These are phyloP conservation scores for Hypoxylon trugodes DNA, from an alignment of 495 filamentous ascomycete genomes.

Conservation along the genomic window DNA sequence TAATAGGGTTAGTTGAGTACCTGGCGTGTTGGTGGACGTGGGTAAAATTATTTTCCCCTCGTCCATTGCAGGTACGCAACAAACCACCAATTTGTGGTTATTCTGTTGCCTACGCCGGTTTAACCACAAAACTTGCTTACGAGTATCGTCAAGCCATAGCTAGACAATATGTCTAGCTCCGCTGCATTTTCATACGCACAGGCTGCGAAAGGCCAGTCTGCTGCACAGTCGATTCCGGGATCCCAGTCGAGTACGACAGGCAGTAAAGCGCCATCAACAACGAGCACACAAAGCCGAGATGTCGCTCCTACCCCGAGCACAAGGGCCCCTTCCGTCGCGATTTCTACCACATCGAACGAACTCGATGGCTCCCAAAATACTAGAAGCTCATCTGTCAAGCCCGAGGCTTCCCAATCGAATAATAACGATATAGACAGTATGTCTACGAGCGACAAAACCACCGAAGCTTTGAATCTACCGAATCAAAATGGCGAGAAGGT, in stretches of 20 bases:
- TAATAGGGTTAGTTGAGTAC: constrained; percentile 37
- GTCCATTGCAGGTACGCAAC: constrained; percentile 40
- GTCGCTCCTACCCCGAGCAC: constrained; percentile 60
- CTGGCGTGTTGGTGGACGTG: constrained; percentile 43
- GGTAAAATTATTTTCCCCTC: constrained; percentile 38
- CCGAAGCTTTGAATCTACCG: constrained; percentile 13
- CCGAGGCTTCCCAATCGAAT: constrained; percentile 24
- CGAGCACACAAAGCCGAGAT: constrained; percentile 72
- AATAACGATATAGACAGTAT: constrained; percentile 26
- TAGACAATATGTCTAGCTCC: constrained; percentile 50
- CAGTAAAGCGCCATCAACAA: constrained; percentile 71
- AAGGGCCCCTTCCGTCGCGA: constrained; percentile 45
- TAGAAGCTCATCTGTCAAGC: constrained; percentile 44
- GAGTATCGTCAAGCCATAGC: constrained; percentile 24
- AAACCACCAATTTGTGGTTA: constrained; percentile 26
- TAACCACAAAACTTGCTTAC: constrained; percentile 28
- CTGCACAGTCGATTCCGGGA: constrained; percentile 39
- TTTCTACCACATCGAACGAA: constrained; percentile 70
- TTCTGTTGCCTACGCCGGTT: constrained; percentile 23
- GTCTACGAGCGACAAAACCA: constrained; percentile 28
- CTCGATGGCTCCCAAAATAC: constrained; percentile 48
- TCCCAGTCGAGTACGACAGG: constrained; percentile 72
- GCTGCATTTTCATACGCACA: constrained; percentile 90
- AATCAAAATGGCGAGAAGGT: constrained; percentile 40
- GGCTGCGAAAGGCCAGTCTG: constrained; percentile 78